Conservation (phyloP, 495 filamentous ascomycete species). For the Talaromyces nanjingensis region DNA sequence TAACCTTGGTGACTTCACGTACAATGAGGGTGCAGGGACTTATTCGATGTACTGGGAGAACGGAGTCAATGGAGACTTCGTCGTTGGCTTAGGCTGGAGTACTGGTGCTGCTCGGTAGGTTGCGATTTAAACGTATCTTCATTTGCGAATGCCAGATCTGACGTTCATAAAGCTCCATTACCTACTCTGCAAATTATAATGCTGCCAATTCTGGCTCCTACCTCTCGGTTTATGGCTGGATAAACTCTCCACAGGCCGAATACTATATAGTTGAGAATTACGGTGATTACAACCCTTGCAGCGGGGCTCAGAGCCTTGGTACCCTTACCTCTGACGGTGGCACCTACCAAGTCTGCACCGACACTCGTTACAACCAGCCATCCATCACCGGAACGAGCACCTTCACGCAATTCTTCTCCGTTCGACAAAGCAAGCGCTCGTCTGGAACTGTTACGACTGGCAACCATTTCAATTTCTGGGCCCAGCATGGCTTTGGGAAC, state of each 20-base stretch:
- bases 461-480: conserved; percentile 63
- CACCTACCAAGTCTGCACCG: conserved; percentile 59
- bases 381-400: conserved; percentile 52
- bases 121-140: background rate
- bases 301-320: conserved; percentile 37
- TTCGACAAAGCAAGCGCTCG: conserved; percentile 47
- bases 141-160: background rate
- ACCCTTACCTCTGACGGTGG: conserved; percentile 51
- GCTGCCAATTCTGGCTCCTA: conserved; percentile 45
- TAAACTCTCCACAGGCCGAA: conserved; percentile 51
- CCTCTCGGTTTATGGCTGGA: conserved; percentile 59
- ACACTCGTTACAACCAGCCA: conserved; percentile 51
- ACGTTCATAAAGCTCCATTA: conserved; percentile 36
- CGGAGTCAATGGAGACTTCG: conserved; percentile 45
- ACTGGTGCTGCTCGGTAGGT: conserved; percentile 40
- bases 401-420: conserved; percentile 57
- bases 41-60: background rate
- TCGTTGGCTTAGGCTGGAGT: conserved; percentile 57
- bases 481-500: conserved; percentile 6
- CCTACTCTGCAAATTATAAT: conserved; percentile 46
- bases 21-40: background rate
- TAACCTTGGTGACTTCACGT: background rate
- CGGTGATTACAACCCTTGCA: conserved; percentile 43
- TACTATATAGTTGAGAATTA: conserved; percentile 59
- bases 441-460: conserved; percentile 44